Conservation (phyloP, 257 asterid species). For the Sherardia arvensis region DNA sequence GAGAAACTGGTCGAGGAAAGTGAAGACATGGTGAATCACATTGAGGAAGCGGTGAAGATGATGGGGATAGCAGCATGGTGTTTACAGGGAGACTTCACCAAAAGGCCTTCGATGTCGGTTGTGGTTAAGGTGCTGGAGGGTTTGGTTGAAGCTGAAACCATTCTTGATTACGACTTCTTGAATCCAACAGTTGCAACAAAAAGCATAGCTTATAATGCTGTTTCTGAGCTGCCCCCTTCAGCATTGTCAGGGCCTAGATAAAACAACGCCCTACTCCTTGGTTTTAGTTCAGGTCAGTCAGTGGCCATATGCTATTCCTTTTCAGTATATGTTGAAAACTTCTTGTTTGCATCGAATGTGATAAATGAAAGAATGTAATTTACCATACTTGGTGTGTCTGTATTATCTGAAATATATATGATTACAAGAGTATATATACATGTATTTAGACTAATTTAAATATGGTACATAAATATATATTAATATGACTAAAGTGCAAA, state of each 20-base stretch:
- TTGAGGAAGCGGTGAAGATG: conserved; percentile 14
- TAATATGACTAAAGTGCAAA: no score
- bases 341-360: no score
- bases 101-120: conserved; percentile 22
- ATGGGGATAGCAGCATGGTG: conserved; percentile 22
- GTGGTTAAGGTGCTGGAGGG: conserved; percentile 23
- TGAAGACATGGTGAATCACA: background rate
- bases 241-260: conserved; percentile 14
- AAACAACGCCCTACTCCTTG: no score
- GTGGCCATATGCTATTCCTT: no score
- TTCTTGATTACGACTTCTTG: conserved; percentile 9
- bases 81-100: conserved; percentile 13
- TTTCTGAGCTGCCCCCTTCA: background rate
- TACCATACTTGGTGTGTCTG: no score
- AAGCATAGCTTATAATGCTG: background rate
- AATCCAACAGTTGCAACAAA: background rate
- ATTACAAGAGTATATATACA: no score
- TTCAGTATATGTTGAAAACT: no score
- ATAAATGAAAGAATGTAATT: no score
- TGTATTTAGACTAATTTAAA: no score
- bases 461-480: no score
- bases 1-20: conserved; percentile 9
- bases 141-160: conserved; percentile 8
- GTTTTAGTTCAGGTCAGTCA: no score
- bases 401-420: no score